These are phyloP conservation scores for Primulina eburnea DNA, from an alignment of 257 asterid species.

Conservation along the genomic window DNA sequence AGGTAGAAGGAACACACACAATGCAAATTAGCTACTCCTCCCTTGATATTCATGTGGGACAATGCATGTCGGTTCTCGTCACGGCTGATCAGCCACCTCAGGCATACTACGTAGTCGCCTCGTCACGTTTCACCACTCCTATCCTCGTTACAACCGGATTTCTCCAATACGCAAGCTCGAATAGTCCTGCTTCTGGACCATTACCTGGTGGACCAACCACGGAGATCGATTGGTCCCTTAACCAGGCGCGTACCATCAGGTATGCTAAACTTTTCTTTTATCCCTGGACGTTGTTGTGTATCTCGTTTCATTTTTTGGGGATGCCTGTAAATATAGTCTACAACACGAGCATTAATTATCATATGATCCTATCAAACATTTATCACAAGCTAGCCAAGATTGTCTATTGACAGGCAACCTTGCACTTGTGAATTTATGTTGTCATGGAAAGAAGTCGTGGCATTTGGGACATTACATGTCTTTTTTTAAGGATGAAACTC, in stretches of 20 bases:
- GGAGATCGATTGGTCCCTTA: conserved; percentile 48
- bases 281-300: no score
- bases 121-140: conserved; percentile 44
- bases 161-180: conserved; percentile 38
- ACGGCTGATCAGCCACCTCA: conserved; percentile 42
- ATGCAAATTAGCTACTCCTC: conserved; percentile 51
- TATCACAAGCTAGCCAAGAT: no score
- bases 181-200: conserved; percentile 33
- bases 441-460: no score
- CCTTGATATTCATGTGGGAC: conserved; percentile 50
- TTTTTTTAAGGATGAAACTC: no score
- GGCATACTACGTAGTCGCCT: conserved; percentile 43
- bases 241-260: conserved; percentile 61
- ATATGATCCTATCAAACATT: no score
- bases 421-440: no score
- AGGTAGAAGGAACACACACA: conserved; percentile 71
- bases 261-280: background rate
- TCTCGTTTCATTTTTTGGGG: no score
- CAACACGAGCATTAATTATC: no score
- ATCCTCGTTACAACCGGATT: conserved; percentile 37
- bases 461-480: background rate
- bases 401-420: no score
- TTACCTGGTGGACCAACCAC: conserved; percentile 57
- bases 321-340: no score
- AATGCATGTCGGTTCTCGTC: conserved; percentile 47